Percentiles rank a stretch among this genome's conserved stretches.
Conservation (phyloP, 495 filamentous ascomycete genomes). For the Neurospora terricola region DNA sequence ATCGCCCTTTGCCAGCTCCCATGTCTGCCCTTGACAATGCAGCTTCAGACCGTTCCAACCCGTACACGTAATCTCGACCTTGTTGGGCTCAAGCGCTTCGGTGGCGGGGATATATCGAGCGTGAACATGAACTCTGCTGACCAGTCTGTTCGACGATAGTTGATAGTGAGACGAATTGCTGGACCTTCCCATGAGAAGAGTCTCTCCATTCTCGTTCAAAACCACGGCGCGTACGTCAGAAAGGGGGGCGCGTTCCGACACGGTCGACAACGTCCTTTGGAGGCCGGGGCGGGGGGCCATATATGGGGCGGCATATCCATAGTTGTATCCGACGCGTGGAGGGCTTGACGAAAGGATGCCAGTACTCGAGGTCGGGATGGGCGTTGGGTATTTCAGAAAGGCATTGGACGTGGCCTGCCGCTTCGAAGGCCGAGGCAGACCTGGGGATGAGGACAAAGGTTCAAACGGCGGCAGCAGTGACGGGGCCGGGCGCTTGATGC, state of each 20-base stretch:
- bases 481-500: slow-evolving; percentile 69
- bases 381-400: slow-evolving; percentile 70
- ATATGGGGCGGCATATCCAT: neutral
- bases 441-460: slow-evolving; percentile 80
- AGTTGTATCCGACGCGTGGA: slow-evolving; percentile 34
- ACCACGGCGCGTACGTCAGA: slow-evolving; percentile 69
- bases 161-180: slow-evolving; percentile 89
- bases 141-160: slow-evolving; percentile 78
- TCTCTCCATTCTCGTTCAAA: slow-evolving; percentile 73
- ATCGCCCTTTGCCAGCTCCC: slow-evolving; percentile 79
- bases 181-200: slow-evolving; percentile 77
- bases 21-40: slow-evolving; percentile 81
- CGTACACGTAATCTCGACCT: slow-evolving; percentile 76
- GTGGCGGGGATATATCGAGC: slow-evolving; percentile 66
- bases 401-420: slow-evolving; percentile 48
- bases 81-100: slow-evolving; percentile 51
- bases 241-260: slow-evolving; percentile 77
- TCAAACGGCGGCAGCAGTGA: slow-evolving; percentile 88
- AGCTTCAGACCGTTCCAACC: slow-evolving; percentile 95
- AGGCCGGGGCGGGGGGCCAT: slow-evolving; percentile 43
- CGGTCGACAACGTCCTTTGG: slow-evolving; percentile 52
- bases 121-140: slow-evolving; percentile 87
- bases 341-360: slow-evolving; percentile 87
- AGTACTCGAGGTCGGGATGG: slow-evolving; percentile 86
- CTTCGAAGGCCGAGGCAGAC: slow-evolving; percentile 63